Conservation (phyloP, 2,329 filamentous ascomycete species). For the Aspergillus pseudoglaucus region DNA sequence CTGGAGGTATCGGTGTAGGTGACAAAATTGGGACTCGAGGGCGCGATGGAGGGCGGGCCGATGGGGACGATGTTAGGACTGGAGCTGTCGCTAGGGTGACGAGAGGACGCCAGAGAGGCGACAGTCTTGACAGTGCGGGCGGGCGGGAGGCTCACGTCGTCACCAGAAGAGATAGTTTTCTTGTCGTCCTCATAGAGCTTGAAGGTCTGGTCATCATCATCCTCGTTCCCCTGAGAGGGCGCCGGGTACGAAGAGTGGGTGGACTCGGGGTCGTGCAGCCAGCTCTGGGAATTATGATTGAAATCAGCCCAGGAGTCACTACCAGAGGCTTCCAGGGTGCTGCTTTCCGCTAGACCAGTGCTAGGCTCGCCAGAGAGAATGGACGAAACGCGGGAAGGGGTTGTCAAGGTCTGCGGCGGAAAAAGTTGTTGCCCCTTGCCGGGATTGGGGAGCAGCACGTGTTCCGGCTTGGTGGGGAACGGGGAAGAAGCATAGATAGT, state of each 20-base stretch:
- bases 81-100: conserved; percentile 17
- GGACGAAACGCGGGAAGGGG: neutral
- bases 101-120: conserved; percentile 24
- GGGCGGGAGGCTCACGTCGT: conserved; percentile 28
- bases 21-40: conserved; percentile 37
- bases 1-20: conserved; percentile 30
- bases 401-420: conserved; percentile 2
- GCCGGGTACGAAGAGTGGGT: conserved; percentile 32
- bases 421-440: conserved; percentile 32
- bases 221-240: conserved; percentile 8
- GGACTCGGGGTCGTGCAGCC: conserved; percentile 33
- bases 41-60: conserved; percentile 30
- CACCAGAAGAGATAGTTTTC: conserved; percentile 24
- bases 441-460: conserved; percentile 38
- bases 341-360: conserved; percentile 17
- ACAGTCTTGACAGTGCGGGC: conserved; percentile 34
- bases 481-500: conserved; percentile 37
- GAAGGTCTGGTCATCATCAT: neutral
- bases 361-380: neutral
- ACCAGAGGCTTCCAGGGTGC: conserved; percentile 20
- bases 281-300: conserved; percentile 29
- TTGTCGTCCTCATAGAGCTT: neutral
- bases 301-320: conserved; percentile 31
- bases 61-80: conserved; percentile 36
- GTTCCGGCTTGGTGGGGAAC: conserved; percentile 43